phyloP scores from a whole-genome alignment of 768 basidiomycete genomes.

The Trametes cinnabarina region DNA sequence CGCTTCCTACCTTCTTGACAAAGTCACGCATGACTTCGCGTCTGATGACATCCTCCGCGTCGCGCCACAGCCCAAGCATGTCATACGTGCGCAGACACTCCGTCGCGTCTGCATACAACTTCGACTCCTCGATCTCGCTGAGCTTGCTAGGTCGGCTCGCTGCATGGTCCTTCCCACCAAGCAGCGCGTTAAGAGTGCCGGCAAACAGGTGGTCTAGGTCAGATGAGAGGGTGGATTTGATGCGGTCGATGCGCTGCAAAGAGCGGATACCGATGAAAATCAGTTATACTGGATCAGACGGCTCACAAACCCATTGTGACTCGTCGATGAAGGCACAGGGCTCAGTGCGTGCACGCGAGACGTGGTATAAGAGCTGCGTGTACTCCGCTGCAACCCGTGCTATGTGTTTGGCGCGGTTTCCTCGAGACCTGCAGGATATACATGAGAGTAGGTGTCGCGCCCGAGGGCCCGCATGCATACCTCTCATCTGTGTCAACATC shows the following conservation, averaged over 20 bases:
- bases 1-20: conserved; percentile 59
- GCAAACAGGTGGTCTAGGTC: conserved; percentile 85
- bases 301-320: conserved; percentile 72
- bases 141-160: conserved; percentile 42
- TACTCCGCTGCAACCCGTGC: conserved; percentile 87
- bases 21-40: conserved; percentile 71
- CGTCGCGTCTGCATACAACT: conserved; percentile 61
- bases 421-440: conserved; percentile 44
- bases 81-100: conserved; percentile 84
- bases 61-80: conserved; percentile 73
- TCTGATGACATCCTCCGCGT: conserved; percentile 85
- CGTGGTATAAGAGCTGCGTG: conserved; percentile 87
- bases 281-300: conserved; percentile 22
- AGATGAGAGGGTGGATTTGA: conserved; percentile 79
- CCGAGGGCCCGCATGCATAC: conserved; percentile 34
- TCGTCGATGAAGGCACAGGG: conserved; percentile 79
- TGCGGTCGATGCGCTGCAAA: conserved; percentile 76
- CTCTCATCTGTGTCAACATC: conserved; percentile 41
- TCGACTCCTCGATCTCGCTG: conserved; percentile 64
- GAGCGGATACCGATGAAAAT: too few species aligned
- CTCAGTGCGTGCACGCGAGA: conserved; percentile 74
- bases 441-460: background rate
- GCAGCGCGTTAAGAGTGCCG: conserved; percentile 51
- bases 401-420: conserved; percentile 75
- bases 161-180: conserved; percentile 38